Base-by-base conservation (phyloP, 805 yeast genomes). In the Candida ovalis region DNA sequence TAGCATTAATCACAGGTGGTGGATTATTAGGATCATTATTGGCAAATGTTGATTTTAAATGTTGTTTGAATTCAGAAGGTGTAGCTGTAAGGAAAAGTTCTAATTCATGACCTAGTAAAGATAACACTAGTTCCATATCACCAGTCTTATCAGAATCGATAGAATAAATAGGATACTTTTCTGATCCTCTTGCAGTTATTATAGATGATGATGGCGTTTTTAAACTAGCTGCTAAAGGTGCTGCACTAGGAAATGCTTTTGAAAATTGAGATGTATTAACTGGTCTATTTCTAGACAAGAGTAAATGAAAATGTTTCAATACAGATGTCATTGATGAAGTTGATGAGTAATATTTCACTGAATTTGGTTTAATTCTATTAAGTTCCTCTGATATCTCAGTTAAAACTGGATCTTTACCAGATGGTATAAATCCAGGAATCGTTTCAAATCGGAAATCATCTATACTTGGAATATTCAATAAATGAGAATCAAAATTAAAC, bases 271-370 rank as follows among this genome's bases (percentile, higher is more conserved):
- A 64, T 13, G 76, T 71, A 60, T 72, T 76, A n/a, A 74, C 78
- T 1, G 77, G 78, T 45, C 87, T 71, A 50, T 71, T 73, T 56
- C 84, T 81, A 7, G 88, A 81, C 36, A 94, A 61, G 9, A 88
- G 68, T 50, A 73, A 74, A 66, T 94, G 97, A 49, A 92, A 70
- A 43, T 90, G 95, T 3, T 82, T 73, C 40, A 92, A 72, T 0
- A 83, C 67, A 1, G 83, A 74, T 0, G 98, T 91, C 87, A 92
- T 77, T 1, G 96, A 86, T 18, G 96, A 86, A 0, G 98, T 90
- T 1, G 97, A 89, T 1, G 95, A 86, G 49, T 77, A 79, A 61
- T 74, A 92, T 47, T 64, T 61, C 57, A 71, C 38, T 1, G 47
- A 15, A 2, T 19, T 38, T 12, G 18, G 12, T 1, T 27, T 22